Evolutionary conservation across 208 protist species (phyloP), one percentile per base, ranked within the genome.

Genomic region (Trypanosoma avium): DNA sequence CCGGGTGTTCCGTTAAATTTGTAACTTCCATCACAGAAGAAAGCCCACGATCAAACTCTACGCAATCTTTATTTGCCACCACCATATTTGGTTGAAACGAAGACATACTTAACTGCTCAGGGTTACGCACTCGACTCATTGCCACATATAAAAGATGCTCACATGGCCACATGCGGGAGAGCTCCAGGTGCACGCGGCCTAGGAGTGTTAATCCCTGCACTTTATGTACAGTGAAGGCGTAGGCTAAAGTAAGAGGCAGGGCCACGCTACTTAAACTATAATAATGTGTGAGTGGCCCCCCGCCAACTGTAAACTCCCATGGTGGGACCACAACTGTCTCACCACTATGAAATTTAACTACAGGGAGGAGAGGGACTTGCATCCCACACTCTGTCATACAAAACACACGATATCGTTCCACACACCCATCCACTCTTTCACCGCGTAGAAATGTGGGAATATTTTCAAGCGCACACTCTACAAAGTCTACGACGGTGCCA

Each of bases 221-320:
- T 74, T 95, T 95, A 73, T 95, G 88, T 70, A 95, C 88, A 8
- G 88, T 95, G 70, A 95, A 95, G 71, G 88, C 88, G 64, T 92
- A 95, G 58, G 88, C 88, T n/a, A 92, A 63, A 30, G 75, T 83
- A 40, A 95, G 81, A 9, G 88, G 88, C 8, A 94, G 55, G 26
- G 82, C 75, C 10, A 94, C 85, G 26, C 71, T 84, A 32, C 79
- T 85, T 5, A 90, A 77, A 60, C 74, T 83, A 73, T 91, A 95
- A 70, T 84, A 95, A 43, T 90, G 72, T 48, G 85, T 91, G 55
- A 73, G 80, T 19, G 84, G 74, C 15, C 60, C 65, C 5, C 88
- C 88, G n/a, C 85, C 88, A 19, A 92, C 88, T 36, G 49, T 70
- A 40, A 92, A 92, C 55, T 92, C 85, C 85, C 82, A 90, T 69